Percentiles rank a stretch among this genome's conserved stretches.
Evolutionary conservation across 495 filamentous ascomycete species (phyloP).

Genomic region (Xylaria bambusicola): DNA sequence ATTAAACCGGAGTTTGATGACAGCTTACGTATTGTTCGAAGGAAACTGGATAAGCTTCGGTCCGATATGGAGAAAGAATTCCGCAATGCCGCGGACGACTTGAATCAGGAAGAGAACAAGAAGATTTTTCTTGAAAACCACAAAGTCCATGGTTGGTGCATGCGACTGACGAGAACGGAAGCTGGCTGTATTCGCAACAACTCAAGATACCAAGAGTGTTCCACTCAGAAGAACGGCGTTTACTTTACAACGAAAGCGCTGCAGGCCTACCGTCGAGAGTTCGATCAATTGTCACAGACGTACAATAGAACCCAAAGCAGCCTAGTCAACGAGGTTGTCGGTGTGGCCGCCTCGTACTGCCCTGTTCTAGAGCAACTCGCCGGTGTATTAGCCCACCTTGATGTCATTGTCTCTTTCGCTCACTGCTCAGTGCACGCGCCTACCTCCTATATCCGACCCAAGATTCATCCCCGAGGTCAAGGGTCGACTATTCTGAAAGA

Average conservation of each 20-base stretch:
- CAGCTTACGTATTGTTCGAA: constrained; percentile 79
- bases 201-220: constrained; percentile 87
- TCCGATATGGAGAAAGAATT: constrained; percentile 86
- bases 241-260: constrained; percentile 94
- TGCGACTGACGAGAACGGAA: constrained; percentile 89
- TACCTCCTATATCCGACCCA: constrained; percentile 85
- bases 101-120: constrained; percentile 94
- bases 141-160: constrained; percentile 93
- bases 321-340: constrained; percentile 88
- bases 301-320: constrained; percentile 95
- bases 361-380: constrained; percentile 91
- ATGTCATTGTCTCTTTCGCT: constrained; percentile 94
- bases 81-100: constrained; percentile 69
- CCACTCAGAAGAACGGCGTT: constrained; percentile 98
- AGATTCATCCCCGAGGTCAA: constrained; percentile 85
- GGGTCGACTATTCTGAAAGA: constrained; percentile 91
- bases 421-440: constrained; percentile 94
- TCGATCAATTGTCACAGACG: constrained; percentile 90
- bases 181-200: constrained; percentile 92
- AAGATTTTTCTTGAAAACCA: constrained; percentile 98
- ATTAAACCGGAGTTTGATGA: constrained; percentile 99
- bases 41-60: constrained; percentile 82
- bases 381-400: constrained; percentile 86
- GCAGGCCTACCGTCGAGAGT: constrained; percentile 80
- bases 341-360: constrained; percentile 90